Conservation (phyloP, 2,329 filamentous ascomycete genomes). For the Penicillium sp. region DNA sequence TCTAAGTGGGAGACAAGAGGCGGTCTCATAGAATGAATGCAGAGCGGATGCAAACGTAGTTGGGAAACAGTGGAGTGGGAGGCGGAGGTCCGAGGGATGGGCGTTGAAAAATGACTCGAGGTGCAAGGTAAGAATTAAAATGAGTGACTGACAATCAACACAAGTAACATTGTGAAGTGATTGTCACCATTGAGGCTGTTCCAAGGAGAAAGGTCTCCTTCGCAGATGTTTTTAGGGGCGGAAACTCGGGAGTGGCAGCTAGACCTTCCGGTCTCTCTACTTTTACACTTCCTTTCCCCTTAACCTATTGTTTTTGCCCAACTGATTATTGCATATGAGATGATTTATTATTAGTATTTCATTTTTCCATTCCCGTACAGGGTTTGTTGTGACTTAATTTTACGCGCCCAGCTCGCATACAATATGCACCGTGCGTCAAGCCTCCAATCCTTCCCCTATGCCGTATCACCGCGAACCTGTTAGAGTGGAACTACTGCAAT, state of each 20-base stretch:
- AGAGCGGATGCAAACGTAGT: not conserved
- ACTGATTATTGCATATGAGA: not conserved
- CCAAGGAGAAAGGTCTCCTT: conserved; percentile 1
- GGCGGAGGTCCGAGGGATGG: not conserved
- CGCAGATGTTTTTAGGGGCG: conserved; percentile 12
- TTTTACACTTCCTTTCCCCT: not conserved
- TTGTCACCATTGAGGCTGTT: conserved; percentile 7
- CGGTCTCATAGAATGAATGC: conserved; percentile 12
- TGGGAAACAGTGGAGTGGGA: not conserved
- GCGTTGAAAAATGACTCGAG: not conserved
- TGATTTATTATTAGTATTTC: not conserved
- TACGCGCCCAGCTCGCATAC: not conserved
- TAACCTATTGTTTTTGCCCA: not conserved
- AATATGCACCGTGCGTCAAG: not conserved
- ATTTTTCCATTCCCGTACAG: not conserved
- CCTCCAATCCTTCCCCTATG: not conserved
- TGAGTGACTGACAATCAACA: conserved; percentile 1
- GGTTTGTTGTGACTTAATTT: not conserved
- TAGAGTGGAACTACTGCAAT: not conserved
- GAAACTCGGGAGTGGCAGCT: conserved; percentile 4
- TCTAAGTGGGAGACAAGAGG: not conserved
- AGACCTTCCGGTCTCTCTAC: not conserved
- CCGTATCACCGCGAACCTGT: not conserved
- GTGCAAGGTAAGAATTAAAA: not conserved
- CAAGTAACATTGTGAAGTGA: not conserved